Conservation (phyloP, 164 flowering plant species). For the Nymphaea colorata region DNA sequence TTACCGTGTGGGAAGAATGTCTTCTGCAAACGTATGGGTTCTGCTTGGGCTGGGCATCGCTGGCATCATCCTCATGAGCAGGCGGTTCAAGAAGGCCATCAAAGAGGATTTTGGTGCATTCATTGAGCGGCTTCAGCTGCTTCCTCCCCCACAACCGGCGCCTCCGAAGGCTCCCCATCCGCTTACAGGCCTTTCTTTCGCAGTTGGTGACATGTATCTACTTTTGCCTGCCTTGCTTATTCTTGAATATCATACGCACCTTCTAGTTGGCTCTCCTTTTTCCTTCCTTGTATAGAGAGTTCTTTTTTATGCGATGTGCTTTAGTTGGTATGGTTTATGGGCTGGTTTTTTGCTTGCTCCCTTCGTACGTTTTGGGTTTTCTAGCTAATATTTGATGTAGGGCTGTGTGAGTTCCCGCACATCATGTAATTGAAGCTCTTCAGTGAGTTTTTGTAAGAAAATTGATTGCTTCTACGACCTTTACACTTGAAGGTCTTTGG, state of each 20-base stretch:
- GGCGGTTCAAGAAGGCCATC: constrained; percentile 42
- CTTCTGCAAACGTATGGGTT: constrained; percentile 71
- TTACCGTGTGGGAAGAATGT: constrained; percentile 17
- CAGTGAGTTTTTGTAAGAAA: not conserved
- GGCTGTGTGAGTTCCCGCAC: not conserved
- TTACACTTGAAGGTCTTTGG: not conserved
- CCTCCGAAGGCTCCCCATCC: constrained; percentile 99
- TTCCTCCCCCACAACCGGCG: constrained; percentile 95
- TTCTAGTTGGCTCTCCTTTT: not conserved
- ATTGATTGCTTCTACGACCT: not conserved
- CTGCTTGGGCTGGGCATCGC: constrained; percentile 80
- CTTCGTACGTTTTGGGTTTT: not conserved
- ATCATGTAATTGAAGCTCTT: not conserved
- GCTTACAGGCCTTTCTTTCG: constrained; percentile 74
- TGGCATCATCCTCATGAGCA: constrained; percentile 64
- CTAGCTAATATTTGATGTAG: not conserved
- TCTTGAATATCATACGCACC: too few relatives aligned
- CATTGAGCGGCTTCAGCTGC: constrained; percentile 45
- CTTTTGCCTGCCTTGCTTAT: not conserved
- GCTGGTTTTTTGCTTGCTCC: not conserved
- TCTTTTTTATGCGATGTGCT: not conserved
- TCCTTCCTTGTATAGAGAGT: not conserved
- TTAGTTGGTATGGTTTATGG: not conserved
- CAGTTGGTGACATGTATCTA: constrained; percentile 75
- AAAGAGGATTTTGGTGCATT: constrained; percentile 91